Evolutionary conservation across 805 yeast genomes (phyloP), one percentile per base, ranked within the genome.

Genomic region (Kazachstania kunashirensis): DNA sequence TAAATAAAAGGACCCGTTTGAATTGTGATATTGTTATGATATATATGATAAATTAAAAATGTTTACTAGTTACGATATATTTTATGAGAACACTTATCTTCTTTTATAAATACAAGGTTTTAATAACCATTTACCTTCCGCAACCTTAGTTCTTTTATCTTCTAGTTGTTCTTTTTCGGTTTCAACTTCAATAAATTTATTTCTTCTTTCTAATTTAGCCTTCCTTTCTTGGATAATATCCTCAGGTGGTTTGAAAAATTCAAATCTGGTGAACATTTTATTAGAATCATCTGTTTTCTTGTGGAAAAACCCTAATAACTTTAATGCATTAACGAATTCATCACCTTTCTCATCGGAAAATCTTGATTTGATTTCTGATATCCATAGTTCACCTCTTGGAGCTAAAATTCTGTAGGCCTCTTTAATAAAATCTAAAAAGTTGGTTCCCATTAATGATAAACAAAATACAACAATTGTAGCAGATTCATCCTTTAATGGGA

Each of bases 71-170:
- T n/a, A n/a, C n/a, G n/a, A n/a, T n/a, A n/a, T n/a, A n/a, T n/a
- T n/a, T n/a, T n/a, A n/a, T n/a, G n/a, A 17, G 15, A 3, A 10
- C 23, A 13, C 26, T 52, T 55, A 84, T 48, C 96, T 72, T 63
- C 94, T 73, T 58, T 92, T 92, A 61, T 92, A 92, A 42, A 92
- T 84, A 63, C 99, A 92, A 3, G 99, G 98, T 58, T 89, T 92
- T 46, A 92, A 67, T 41, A 89, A 63, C 94, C 95, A 84, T 50
- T 79, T 72, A 8, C 94, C 94, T 52, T 84, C 95, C 0, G 89
- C 78, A 2, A 49, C 52, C 39, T 64, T 60, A 9, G 55, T 50
- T 50, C 89, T 69, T 52, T 70, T 79, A 33, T 53, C 48, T 40
- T 74, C 76, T 23, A 81, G 62, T 39, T 71, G 65, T 44, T 79